These are phyloP conservation scores for Maudiozyma humilis DNA, from an alignment of 1,139 yeast species.

Conservation along the genomic window DNA sequence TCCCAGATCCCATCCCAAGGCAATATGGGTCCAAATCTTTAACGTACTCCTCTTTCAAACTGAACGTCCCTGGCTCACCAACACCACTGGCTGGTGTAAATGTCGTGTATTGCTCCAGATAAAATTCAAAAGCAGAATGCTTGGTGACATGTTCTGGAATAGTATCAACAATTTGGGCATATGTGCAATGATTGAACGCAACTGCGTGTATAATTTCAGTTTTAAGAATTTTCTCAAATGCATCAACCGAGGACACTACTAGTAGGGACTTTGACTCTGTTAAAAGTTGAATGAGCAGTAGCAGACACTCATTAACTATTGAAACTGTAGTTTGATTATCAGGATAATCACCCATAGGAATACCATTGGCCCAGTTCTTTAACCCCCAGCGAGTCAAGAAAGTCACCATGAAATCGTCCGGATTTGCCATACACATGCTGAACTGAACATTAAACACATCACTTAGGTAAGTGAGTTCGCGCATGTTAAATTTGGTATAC, in stretches of 20 bases:
- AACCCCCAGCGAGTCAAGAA: constrained; percentile 67
- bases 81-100: constrained; percentile 57
- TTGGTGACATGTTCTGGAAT: constrained; percentile 69
- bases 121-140: constrained; percentile 67
- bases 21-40: constrained; percentile 69
- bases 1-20: constrained; percentile 67
- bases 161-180: constrained; percentile 57
- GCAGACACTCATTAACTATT: constrained; percentile 74
- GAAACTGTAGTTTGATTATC: constrained; percentile 42
- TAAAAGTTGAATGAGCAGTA: constrained; percentile 58
- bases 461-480: constrained; percentile 75
- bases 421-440: constrained; percentile 49
- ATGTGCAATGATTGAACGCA: constrained; percentile 65
- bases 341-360: constrained; percentile 32
- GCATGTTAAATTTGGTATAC: constrained; percentile 69
- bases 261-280: constrained; percentile 60
- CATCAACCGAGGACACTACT: constrained; percentile 43
- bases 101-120: constrained; percentile 50
- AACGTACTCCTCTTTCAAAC: constrained; percentile 51
- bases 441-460: constrained; percentile 69
- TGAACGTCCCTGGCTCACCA: constrained; percentile 61
- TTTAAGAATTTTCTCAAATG: constrained; percentile 45
- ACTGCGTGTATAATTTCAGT: constrained; percentile 73
- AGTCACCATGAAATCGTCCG: constrained; percentile 50
- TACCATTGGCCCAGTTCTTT: constrained; percentile 41